Conservation (phyloP, 345 rosid genomes). For the Syzygium grande region DNA sequence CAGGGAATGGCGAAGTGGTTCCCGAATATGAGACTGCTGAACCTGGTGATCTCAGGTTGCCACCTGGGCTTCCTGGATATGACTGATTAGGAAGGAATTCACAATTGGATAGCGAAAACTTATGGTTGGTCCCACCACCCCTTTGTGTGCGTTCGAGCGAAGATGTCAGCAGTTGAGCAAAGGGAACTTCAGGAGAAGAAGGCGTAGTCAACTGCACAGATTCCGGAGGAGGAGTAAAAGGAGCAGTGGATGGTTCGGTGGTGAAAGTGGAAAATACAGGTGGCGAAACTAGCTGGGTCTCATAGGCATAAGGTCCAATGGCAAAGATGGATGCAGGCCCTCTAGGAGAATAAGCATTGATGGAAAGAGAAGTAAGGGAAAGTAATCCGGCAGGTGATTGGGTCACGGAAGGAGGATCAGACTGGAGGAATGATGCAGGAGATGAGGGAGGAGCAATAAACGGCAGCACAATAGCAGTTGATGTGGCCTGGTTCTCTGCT, state of each 20-base stretch:
- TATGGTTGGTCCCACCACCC: conserved; percentile 46
- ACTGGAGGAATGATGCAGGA: conserved; percentile 82
- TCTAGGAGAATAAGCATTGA: conserved; percentile 52
- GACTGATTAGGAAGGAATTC: conserved; percentile 58
- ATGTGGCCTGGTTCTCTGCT: conserved; percentile 32
- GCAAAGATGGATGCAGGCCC: conserved; percentile 74
- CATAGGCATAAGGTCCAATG: conserved; percentile 92
- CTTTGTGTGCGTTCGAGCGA: conserved; percentile 85
- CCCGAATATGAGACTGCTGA: conserved; percentile 81
- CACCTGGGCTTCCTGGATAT: conserved; percentile 88
- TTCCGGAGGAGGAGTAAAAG: conserved; percentile 92
- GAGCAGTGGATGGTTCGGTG: conserved; percentile 92
- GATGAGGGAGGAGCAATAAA: conserved; percentile 96
- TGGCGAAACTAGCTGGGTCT: conserved; percentile 90
- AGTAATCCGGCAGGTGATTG: conserved; percentile 68
- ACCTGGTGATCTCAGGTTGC: conserved; percentile 75
- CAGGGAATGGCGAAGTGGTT: conserved; percentile 59
- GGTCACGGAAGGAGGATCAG: conserved; percentile 75
- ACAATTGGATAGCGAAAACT: conserved; percentile 55
- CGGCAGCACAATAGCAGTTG: conserved; percentile 51
- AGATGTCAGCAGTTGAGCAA: conserved; percentile 89
- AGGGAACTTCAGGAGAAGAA: conserved; percentile 96
- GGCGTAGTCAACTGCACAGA: conserved; percentile 87
- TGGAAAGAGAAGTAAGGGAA: conserved; percentile 53
- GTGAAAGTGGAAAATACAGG: conserved; percentile 88